Evolutionary conservation across 164 flowering plant genomes (phyloP).

Genomic region (Liriodendron chinense): DNA sequence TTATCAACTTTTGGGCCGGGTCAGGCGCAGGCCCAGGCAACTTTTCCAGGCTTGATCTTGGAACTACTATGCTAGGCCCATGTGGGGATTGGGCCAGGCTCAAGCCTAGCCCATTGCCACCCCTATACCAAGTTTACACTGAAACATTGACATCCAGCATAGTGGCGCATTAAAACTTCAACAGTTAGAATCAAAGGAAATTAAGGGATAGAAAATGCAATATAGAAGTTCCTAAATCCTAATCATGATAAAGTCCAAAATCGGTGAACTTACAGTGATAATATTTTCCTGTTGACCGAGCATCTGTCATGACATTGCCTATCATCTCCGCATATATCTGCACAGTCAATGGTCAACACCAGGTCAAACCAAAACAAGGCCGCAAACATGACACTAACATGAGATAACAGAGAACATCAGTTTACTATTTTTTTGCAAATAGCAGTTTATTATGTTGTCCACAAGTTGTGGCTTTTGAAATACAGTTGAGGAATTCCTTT

Average conservation of each 20-base stretch:
- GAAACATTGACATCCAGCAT: background rate
- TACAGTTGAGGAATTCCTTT: background rate
- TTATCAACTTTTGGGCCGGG: too few relatives aligned
- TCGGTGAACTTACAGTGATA: slow-evolving; percentile 81
- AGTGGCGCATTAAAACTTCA: background rate
- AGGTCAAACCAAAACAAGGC: background rate
- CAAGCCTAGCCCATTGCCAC: too few relatives aligned
- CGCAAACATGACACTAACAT: background rate
- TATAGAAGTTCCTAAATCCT: background rate
- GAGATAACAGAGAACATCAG: background rate
- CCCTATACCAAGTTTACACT: background rate
- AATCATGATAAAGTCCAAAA: background rate
- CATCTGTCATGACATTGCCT: slow-evolving; percentile 99
- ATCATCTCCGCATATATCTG: slow-evolving; percentile 99
- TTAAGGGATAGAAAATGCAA: background rate
- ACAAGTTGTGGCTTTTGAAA: background rate
- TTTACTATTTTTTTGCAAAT: background rate
- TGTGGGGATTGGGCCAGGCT: too few relatives aligned
- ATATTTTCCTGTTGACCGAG: slow-evolving; percentile 98
- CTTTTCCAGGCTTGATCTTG: too few relatives aligned
- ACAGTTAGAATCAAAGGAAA: background rate
- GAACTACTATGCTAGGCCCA: too few relatives aligned
- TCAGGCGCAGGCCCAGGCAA: too few relatives aligned
- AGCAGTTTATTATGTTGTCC: too few relatives aligned
- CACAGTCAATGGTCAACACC: slow-evolving; percentile 5